Conservation (phyloP, 192 early-diverging fungal genomes). For the Backusella tarrabulga region DNA sequence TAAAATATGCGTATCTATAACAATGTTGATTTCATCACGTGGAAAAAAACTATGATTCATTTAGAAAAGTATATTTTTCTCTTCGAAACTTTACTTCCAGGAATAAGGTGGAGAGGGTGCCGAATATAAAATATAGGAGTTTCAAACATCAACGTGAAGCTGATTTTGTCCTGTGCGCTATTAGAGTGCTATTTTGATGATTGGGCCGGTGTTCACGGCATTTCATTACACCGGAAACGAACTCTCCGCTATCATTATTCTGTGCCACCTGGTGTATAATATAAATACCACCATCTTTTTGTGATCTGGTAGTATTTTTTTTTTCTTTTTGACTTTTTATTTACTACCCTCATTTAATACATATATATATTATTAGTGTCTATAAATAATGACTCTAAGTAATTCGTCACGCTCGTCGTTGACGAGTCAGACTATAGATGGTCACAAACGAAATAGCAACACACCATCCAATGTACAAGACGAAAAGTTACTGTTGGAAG, state of each 20-base stretch:
- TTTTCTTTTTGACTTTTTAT: background rate
- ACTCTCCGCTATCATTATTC: constrained; percentile 4
- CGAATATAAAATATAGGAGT: background rate
- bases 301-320: background rate
- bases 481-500: constrained; percentile 1
- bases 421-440: constrained; percentile 8
- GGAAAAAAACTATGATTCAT: background rate
- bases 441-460: background rate
- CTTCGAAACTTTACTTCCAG: background rate
- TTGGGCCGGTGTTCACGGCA: background rate
- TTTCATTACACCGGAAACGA: background rate
- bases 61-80: background rate
- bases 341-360: constrained; percentile 1
- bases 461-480: background rate
- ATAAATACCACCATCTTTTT: constrained; percentile 2
- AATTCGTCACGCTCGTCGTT: constrained; percentile 6
- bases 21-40: background rate
- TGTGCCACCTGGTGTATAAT: background rate
- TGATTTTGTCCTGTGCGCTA: constrained; percentile 6
- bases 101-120: background rate
- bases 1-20: background rate
- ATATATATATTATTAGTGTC: background rate
- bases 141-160: background rate
- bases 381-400: constrained; percentile 1
- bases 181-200: background rate